A percentile compares a stretch with the other conserved stretches of the same genome.
phyloP scores from a whole-genome alignment of 495 filamentous ascomycete species.

The Achaetomiella virescens region DNA sequence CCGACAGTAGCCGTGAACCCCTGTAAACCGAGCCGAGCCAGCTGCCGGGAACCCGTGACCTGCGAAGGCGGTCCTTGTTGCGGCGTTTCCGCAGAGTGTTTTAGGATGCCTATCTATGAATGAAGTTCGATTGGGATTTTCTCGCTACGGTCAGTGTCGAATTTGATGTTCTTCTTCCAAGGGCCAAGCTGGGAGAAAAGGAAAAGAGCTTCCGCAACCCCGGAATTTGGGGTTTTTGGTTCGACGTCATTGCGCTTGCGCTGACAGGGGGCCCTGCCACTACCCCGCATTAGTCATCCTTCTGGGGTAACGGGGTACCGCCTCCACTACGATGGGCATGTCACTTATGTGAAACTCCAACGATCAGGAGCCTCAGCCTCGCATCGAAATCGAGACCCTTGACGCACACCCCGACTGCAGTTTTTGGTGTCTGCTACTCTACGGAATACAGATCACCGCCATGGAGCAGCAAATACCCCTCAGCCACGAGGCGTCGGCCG shows the following conservation, averaged over 20 bases:
- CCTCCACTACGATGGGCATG: background rate
- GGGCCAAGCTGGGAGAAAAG: background rate
- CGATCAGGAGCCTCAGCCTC: background rate
- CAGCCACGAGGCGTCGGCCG: slow-evolving; percentile 68
- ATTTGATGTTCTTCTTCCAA: background rate
- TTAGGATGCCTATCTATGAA: no score
- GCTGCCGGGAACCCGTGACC: slow-evolving; percentile 2
- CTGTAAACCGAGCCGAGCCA: background rate
- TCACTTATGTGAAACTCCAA: no score
- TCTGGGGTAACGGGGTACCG: background rate
- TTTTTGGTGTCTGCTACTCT: no score
- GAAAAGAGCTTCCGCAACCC: background rate
- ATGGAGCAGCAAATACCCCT: slow-evolving; percentile 55
- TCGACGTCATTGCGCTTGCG: slow-evolving; percentile 15
- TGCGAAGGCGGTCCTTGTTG: no score
- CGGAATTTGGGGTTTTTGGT: background rate
- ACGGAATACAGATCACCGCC: background rate
- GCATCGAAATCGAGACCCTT: no score
- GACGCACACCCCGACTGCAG: no score
- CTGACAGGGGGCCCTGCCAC: background rate
- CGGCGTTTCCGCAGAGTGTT: no score
- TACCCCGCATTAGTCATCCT: slow-evolving; percentile 20
- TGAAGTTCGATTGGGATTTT: no score
- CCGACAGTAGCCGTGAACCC: slow-evolving; percentile 22
- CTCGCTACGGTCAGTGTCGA: no score